Base-by-base conservation (phyloP, 1,139 yeast genomes). In the Lipomyces yarrowii region DNA sequence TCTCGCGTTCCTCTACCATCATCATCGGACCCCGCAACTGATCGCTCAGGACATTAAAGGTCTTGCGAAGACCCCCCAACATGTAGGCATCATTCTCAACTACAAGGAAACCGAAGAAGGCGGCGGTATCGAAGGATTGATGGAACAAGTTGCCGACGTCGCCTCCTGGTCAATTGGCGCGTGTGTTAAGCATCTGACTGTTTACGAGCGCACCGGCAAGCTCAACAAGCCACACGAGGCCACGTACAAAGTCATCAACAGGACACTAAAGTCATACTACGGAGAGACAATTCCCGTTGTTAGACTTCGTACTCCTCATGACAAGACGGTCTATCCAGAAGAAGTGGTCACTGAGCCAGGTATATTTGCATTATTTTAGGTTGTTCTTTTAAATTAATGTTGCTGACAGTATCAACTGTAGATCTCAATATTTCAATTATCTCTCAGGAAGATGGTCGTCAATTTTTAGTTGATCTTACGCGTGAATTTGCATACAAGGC, bases 111-210 rank as follows among this genome's bases (percentile, higher is more conserved):
- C 87, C 63, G 94, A 88, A 71, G 96, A 90, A 74, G 92, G 90
- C 67, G 97, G 96, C 33, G 98, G 98, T 1, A 78, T 89, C 57
- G 93, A 89, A 68, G 97, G 96, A 0, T 81, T 96, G 58, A 81
- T 93, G 73, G 86, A 84, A 72, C 91, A 91, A 73, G 83, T 89
- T 26, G 85, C 94, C 64, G 97, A 92, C 74, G 74, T 93, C 58
- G 83, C 87, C 0, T 88, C 96, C 3, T 94, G 99, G 99, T 84
- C 92, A 57, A 78, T 91, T 30, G 90, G 96, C 57, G 87, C 96
- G 8, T 98, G 97, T 1, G 86, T 93, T 62, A 85, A 87, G 35
- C 81, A 82, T 64, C 81, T 94, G 69, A 83, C 90, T 8, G 81
- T 96, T 56, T 96, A 91, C 78, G 99, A 94, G 78, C 84, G 84